Conservation (phyloP, 1,284 basidiomycete genomes). For the Leccinum variabile region DNA sequence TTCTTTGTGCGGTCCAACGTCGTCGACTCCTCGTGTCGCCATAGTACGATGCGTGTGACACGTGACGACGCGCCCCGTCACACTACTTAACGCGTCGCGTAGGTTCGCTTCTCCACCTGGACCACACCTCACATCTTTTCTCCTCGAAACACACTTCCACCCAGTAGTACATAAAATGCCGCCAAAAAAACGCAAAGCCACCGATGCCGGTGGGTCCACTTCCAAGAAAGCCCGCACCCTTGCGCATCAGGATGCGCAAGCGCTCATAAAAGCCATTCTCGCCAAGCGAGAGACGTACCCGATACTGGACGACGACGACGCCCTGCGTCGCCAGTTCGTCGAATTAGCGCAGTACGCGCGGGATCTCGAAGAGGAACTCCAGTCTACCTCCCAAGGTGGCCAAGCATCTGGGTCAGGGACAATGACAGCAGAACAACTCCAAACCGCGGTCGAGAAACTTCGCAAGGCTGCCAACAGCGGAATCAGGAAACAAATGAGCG, state of each 20-base stretch:
- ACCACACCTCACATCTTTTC: neutral
- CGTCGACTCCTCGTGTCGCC: neutral
- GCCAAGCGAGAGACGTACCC: conserved; percentile 37
- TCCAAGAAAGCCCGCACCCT: conserved; percentile 36
- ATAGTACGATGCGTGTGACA: conserved; percentile 14
- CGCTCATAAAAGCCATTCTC: conserved; percentile 41
- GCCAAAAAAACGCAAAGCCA: conserved; percentile 40
- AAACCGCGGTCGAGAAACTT: conserved; percentile 48
- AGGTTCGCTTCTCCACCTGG: neutral
- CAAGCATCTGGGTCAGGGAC: conserved; percentile 35
- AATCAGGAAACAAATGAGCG: conserved; percentile 56
- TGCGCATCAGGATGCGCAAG: conserved; percentile 36
- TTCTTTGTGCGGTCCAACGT: neutral
- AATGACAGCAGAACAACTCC: conserved; percentile 43
- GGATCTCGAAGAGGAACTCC: conserved; percentile 41
- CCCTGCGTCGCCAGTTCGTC: conserved; percentile 35
- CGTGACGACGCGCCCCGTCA: conserved; percentile 27
- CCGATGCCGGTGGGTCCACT: conserved; percentile 18
- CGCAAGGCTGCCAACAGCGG: conserved; percentile 47
- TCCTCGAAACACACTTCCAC: neutral
- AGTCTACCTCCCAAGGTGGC: conserved; percentile 13
- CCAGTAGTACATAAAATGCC: conserved; percentile 13
- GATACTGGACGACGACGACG: conserved; percentile 38
- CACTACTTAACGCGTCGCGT: conserved; percentile 16
- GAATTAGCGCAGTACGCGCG: conserved; percentile 48